Evolutionary conservation across 2,329 filamentous ascomycete species (phyloP).

Genomic region (Teratosphaeria viscida): DNA sequence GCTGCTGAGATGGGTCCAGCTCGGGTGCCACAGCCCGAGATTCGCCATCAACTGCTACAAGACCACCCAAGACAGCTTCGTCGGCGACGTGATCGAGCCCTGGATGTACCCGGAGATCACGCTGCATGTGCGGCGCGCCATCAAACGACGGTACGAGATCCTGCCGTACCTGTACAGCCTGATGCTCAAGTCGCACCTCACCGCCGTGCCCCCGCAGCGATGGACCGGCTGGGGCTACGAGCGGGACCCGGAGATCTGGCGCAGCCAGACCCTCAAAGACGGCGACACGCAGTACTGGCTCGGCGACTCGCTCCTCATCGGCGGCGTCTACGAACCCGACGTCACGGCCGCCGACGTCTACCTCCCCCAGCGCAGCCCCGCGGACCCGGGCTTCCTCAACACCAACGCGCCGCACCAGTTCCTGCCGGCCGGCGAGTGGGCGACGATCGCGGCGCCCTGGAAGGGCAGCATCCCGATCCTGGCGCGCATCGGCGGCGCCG

Average conservation of each 20-base stretch:
- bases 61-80: slow-evolving; percentile 53
- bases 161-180: slow-evolving; percentile 62
- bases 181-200: slow-evolving; percentile 50
- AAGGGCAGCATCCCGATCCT: slow-evolving; percentile 45
- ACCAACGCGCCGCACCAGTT: slow-evolving; percentile 51
- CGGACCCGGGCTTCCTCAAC: slow-evolving; percentile 50
- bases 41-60: slow-evolving; percentile 76
- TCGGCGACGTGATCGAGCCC: slow-evolving; percentile 65
- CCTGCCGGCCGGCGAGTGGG: slow-evolving; percentile 45
- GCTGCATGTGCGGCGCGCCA: slow-evolving; percentile 50
- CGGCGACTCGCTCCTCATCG: slow-evolving; percentile 54
- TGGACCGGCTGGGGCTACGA: slow-evolving; percentile 70
- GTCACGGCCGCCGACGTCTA: slow-evolving; percentile 48
- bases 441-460: slow-evolving; percentile 42
- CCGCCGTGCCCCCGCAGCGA: slow-evolving; percentile 53
- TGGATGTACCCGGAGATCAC: slow-evolving; percentile 67
- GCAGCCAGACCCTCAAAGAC: slow-evolving; percentile 42
- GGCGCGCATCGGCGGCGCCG: slow-evolving; percentile 43
- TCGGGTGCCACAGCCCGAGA: slow-evolving; percentile 57
- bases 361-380: slow-evolving; percentile 40
- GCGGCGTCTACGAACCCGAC: slow-evolving; percentile 56
- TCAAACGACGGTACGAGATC: slow-evolving; percentile 60
- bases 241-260: slow-evolving; percentile 55
- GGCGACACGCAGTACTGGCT: slow-evolving; percentile 67
- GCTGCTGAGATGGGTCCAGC: slow-evolving; percentile 62